Conservation (phyloP, 495 filamentous ascomycete species). For the Penicillium coprophilum region DNA sequence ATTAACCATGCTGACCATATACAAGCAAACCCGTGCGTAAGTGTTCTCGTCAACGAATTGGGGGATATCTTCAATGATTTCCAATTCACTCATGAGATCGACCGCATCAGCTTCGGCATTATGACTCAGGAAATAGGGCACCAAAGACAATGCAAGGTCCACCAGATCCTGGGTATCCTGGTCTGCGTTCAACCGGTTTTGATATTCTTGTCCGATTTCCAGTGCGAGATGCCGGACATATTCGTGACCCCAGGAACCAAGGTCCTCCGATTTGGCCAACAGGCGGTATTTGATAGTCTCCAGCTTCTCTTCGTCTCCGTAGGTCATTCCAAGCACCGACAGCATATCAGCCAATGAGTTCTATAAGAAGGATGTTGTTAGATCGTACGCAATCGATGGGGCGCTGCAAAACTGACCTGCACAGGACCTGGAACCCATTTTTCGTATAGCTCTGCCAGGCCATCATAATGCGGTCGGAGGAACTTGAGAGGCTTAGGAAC, state of each 20-base stretch:
- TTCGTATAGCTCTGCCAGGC: constrained; percentile 81
- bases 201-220: constrained; percentile 93
- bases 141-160: constrained; percentile 76
- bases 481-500: constrained; percentile 99
- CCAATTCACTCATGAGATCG: constrained; percentile 92
- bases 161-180: constrained; percentile 68
- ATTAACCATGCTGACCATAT: constrained; percentile 99
- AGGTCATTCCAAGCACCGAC: constrained; percentile 98
- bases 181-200: constrained; percentile 68
- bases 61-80: constrained; percentile 92
- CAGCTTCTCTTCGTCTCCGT: constrained; percentile 91
- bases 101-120: constrained; percentile 98
- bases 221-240: constrained; percentile 94
- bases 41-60: constrained; percentile 91
- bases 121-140: constrained; percentile 93
- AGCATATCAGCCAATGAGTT: constrained; percentile 89
- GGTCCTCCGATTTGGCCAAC: constrained; percentile 83
- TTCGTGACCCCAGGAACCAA: constrained; percentile 98
- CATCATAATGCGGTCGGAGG: constrained; percentile 90
- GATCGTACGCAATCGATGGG: neutral
- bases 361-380: constrained; percentile 32
- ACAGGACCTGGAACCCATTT: constrained; percentile 79
- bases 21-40: constrained; percentile 88
- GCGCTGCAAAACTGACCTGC: constrained; percentile 55
- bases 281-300: constrained; percentile 96